Evolutionary conservation across 257 asterid genomes (phyloP).

Genomic region (Forsythia viridissima): DNA sequence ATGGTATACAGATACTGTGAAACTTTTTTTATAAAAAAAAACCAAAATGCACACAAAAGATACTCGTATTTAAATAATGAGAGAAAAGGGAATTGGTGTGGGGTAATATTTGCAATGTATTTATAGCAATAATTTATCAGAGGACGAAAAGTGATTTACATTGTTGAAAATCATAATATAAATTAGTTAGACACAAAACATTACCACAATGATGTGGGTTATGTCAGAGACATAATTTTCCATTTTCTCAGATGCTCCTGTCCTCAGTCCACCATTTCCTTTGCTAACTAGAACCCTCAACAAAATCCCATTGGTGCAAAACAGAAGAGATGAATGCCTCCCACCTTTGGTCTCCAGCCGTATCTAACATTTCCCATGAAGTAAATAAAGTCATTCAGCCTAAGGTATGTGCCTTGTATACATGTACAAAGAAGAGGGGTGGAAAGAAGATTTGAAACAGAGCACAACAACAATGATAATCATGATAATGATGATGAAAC

Average conservation of each 20-base stretch:
- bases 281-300: constrained; percentile 64
- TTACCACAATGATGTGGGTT: constrained; percentile 95
- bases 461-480: background rate
- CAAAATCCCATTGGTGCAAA: constrained; percentile 90
- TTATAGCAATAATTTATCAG: constrained; percentile 1
- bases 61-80: background rate
- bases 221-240: constrained; percentile 49
- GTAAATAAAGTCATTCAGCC: constrained; percentile 16
- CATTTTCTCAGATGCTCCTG: constrained; percentile 31
- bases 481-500: background rate
- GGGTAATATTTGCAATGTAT: background rate
- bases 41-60: background rate
- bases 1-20: background rate
- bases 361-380: constrained; percentile 55
- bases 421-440: constrained; percentile 13
- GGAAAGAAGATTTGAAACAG: background rate
- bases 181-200: constrained; percentile 11
- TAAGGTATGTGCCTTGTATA: constrained; percentile 6
- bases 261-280: background rate
- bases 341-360: constrained; percentile 94
- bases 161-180: constrained; percentile 24
- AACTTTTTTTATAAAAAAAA: constrained; percentile 5
- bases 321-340: constrained; percentile 75
- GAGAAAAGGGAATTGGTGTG: background rate
- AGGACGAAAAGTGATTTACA: constrained; percentile 1